Evolutionary conservation across 2,329 filamentous ascomycete genomes (phyloP).

Genomic region (Aspergillus sp.): DNA sequence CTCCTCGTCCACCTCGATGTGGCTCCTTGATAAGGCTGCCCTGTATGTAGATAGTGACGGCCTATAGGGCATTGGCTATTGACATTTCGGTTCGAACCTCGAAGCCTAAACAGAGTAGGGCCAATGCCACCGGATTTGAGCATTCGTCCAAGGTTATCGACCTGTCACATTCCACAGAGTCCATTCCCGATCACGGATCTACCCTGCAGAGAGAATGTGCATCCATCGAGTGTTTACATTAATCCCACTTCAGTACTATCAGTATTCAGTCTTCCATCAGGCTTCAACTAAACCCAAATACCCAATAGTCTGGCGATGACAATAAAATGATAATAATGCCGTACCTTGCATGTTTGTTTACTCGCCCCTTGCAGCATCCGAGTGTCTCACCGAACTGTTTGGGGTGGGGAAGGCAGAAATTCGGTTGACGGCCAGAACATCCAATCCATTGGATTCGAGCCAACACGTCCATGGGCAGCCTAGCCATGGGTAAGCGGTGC

Average conservation of each 20-base stretch:
- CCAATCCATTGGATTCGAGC: not conserved
- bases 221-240: no score
- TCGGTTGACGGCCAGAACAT: conserved; percentile 1
- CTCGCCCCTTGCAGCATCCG: conserved; percentile 2
- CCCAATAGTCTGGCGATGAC: not conserved
- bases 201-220: not conserved
- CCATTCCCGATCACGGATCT: not conserved
- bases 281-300: not conserved
- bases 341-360: conserved; percentile 11
- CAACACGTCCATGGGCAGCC: not conserved
- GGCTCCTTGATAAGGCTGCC: not conserved
- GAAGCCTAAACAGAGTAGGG: no score
- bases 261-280: not conserved
- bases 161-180: not conserved
- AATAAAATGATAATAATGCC: not conserved
- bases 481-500: not conserved
- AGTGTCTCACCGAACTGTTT: not conserved
- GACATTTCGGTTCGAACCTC: no score
- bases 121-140: not conserved
- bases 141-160: not conserved
- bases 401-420: not conserved
- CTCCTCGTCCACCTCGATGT: not conserved
- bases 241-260: not conserved
- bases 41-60: not conserved
- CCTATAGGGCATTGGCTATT: no score